Base-by-base conservation (phyloP, 1,284 basidiomycete species). In the Ustilago crameri region DNA sequence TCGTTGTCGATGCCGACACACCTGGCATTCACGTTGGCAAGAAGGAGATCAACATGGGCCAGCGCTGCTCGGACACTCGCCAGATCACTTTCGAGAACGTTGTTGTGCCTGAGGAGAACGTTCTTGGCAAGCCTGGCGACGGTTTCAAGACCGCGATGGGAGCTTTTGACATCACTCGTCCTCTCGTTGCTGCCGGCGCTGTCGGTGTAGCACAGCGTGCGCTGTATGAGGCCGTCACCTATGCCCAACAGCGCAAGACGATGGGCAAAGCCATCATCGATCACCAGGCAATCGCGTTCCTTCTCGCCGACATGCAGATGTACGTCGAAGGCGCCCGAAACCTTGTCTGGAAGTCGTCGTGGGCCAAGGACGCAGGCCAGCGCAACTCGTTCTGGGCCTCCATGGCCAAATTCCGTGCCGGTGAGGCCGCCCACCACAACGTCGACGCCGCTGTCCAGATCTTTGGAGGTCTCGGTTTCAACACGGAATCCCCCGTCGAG, bases 21-120 rank as follows among this genome's bases (percentile, higher is more conserved):
- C 81, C 83, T 0, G 87, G 87, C 5, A 85, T 88, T 56, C 70
- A 75, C 57, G 59, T 74, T 8, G 78, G 78, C 50, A 86, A 86
- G 79, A 88, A 88, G 82, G 85, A 87, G 74, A 85, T 88, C 74
- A 88, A 88, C 81, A 87, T 88, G 87, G 87, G 87, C 45, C 87
- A 88, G 76, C 84, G 87, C 9, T 87, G 86, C 68, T 87, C 86
- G 1, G 87, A 88, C 74, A 88, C 87, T 7, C 83, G 87, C 24
- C 86, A 87, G 85, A 86, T 88, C 60, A 87, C 85, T 3, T 87
- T 88, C 66, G 85, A 86, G 71, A 84, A 87, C 60, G 86, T 87
- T n/a, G 84, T 83, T 7, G 83, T 87, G 3, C 85, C 86, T 0
- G 81, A 83, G 49, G 85, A 86, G 75, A 87, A 87, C 69, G 76